Evolutionary conservation across 208 protist genomes (phyloP).

Genomic region (Trypanosoma mega): DNA sequence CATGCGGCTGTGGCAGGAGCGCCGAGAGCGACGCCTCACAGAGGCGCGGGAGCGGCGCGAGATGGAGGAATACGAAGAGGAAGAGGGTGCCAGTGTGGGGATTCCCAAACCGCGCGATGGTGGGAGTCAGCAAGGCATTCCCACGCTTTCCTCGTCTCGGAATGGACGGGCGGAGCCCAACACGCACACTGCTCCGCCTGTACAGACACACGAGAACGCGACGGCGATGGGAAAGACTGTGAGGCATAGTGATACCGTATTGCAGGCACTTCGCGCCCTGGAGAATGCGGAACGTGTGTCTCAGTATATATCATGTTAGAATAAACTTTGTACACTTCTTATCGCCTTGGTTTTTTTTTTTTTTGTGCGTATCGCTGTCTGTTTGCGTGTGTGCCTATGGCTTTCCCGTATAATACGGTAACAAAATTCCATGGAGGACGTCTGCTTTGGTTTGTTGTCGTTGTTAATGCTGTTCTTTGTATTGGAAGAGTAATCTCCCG

Average conservation of each 20-base stretch:
- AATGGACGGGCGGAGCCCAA: too few relatives aligned
- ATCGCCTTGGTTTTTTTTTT: conserved; percentile 37
- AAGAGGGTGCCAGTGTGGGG: not conserved
- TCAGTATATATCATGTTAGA: conserved; percentile 13
- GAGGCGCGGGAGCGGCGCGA: not conserved
- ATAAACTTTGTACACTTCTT: conserved; percentile 16
- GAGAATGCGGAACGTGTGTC: conserved; percentile 27
- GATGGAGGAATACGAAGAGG: not conserved
- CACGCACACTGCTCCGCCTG: not conserved
- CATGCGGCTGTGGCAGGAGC: conserved; percentile 25
- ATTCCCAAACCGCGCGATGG: too few relatives aligned
- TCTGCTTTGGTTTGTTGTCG: too few relatives aligned
- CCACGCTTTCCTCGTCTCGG: too few relatives aligned
- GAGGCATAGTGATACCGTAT: conserved; percentile 8
- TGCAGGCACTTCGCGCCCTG: conserved; percentile 18
- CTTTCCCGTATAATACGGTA: too few relatives aligned
- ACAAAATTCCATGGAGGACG: too few relatives aligned
- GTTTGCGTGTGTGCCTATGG: too few relatives aligned
- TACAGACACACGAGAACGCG: not conserved
- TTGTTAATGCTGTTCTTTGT: too few relatives aligned
- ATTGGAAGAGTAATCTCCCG: too few relatives aligned
- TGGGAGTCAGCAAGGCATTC: too few relatives aligned
- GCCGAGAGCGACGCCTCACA: conserved; percentile 7
- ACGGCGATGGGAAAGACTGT: not conserved
- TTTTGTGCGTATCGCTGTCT: conserved; percentile 14